Evolutionary conservation across 1,284 basidiomycete species (phyloP), one percentile per base, ranked within the genome.

Genomic region (Coniferiporia sulphurascens): DNA sequence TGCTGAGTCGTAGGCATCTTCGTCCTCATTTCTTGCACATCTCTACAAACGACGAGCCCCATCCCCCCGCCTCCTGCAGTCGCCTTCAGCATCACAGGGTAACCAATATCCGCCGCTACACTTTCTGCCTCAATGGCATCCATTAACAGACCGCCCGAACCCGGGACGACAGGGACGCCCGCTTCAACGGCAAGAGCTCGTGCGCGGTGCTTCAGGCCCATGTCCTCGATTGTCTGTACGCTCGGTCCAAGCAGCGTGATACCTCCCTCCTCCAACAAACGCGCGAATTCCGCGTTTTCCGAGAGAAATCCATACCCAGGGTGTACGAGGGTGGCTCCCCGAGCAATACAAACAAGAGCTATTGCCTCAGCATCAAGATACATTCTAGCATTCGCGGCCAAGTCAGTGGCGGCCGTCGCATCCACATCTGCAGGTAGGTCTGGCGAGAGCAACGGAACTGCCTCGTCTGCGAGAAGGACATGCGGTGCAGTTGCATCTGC

Each of bases 41-140:
- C 66, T 15, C 72, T 67, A 67, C 85, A 87, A 19, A 88, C 76
- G 7, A 79, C 76, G 64, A 89, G 77, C 7, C 87, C 87, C 78
- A 87, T 84, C 0, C 88, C 88, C 1, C 88, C 87, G 1, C 87
- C 88, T 6, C 87, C 88, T 0, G 81, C 84, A 0, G 83, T 84
- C 4, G 85, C 81, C 69, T 90, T 90, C 65, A 91, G 73, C 65
- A 90, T 82, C 10, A 87, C 74, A 0, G 85, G 88, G 66, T 76
- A 88, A 15, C 82, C 84, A 34, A 85, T 73, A 13, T 66, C 61
- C 12, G 60, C 64, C 1, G 81, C 82, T 0, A 77, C 67, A 5
- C 67, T 60, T 3, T 75, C 61, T 0, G 82, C 85, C 3, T 79
- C 79, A 1, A 78, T 75, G 0, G 73, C 67, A n/a, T 73, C 70